Base-by-base conservation (phyloP, 1,284 basidiomycete genomes). In the Ceratobasidium papillatum region DNA sequence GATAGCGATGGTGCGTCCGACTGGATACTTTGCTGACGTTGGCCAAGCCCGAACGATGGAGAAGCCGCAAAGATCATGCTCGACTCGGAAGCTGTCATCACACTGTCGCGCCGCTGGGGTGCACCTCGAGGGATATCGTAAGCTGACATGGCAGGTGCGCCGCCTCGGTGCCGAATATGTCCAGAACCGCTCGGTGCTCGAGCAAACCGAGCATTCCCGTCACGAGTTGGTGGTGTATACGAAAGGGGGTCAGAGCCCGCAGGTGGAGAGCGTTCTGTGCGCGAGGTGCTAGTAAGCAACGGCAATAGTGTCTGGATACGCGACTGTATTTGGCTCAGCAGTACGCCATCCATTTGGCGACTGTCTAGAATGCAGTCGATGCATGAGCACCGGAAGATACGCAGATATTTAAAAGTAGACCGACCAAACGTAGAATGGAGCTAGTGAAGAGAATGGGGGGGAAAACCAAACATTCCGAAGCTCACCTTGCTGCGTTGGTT, bases 251-350 rank as follows among this genome's bases (percentile, higher is more conserved):
- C 68, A n/a, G 54, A n/a, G 36, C 5, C 61, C 5, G 61, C 14
- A 22, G 2, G 45, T n/a, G 56, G 22, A 25, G 43, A 34, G 58
- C 43, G 56, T 41, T 61, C 68, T 72, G 68, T 56, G 58, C 68
- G 54, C 68, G 68, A 72, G 68, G 56, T 59, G 68, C 68, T 72
- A n/a, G 68, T 72, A 59, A 72, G 68, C 68, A 61, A 49, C 25
- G 68, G 68, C 58, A 72, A 58, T 38, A 72, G 34, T 5, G 68
- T 56, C 58, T 61, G 68, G 38, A 72, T 59, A 61, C 56, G 68
- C 32, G 68, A 72, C 27, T 72, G 68, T 41, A 72, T 72, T 32
- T 72, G 54, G 56, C 59, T 45, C 27, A 58, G 32, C 25, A 59
- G 52, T 41, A 34, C 68, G 47, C 68, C 58, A 72, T 72, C 68